Percentiles rank a stretch among this genome's conserved stretches.
phyloP scores from a whole-genome alignment of 768 basidiomycete species.

The Agrocybe pediades region DNA sequence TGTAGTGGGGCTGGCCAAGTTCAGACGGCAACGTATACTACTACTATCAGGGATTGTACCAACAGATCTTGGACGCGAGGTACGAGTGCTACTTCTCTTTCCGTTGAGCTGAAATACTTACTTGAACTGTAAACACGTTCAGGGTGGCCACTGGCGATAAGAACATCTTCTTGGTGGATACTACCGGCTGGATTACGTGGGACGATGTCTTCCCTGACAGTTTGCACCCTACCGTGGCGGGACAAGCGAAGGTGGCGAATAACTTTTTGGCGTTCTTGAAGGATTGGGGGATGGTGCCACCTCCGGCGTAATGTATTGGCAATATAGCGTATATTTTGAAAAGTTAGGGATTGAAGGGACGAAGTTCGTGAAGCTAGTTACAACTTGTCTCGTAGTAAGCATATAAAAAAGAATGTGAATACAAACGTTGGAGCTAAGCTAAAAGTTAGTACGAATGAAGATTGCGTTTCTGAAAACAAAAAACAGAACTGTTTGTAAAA shows the following conservation, averaged over 20 bases:
- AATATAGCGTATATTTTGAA: too few species aligned
- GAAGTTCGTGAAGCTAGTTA: too few species aligned
- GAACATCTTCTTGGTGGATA: constrained; percentile 52
- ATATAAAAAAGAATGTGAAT: too few species aligned
- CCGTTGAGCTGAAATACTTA: too few species aligned
- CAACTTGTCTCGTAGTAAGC: too few species aligned
- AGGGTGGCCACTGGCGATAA: constrained; percentile 41
- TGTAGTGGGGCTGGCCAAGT: constrained; percentile 58
- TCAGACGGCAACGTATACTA: constrained; percentile 44
- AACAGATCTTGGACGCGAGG: constrained; percentile 41
- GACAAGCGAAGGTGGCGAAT: constrained; percentile 48
- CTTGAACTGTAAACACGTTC: neutral
- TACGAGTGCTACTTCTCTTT: neutral
- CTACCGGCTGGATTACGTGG: constrained; percentile 56
- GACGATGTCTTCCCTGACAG: constrained; percentile 54
- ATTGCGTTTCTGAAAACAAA: too few species aligned
- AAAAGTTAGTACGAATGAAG: too few species aligned
- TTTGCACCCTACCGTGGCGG: constrained; percentile 45
- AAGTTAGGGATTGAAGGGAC: too few species aligned
- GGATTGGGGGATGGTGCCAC: constrained; percentile 42
- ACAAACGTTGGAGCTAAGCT: too few species aligned
- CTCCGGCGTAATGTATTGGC: neutral
- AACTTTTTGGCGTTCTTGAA: constrained; percentile 46
- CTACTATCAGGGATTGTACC: constrained; percentile 49
- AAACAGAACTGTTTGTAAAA: too few species aligned